Base-by-base conservation (phyloP, 2,329 filamentous ascomycete species). In the Knoxdaviesia proteae region DNA sequence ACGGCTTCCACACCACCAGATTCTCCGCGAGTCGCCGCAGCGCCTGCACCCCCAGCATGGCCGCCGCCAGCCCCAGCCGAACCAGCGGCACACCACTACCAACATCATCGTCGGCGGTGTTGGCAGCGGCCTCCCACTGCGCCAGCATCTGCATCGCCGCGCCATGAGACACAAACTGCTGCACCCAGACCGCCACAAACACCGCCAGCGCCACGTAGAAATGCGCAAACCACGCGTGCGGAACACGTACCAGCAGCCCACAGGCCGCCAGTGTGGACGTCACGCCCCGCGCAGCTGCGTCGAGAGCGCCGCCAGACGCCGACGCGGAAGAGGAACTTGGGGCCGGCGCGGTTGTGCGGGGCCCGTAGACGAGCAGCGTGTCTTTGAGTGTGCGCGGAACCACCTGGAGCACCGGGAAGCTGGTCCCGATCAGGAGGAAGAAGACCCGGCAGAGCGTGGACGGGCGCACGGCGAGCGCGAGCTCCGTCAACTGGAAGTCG, bases 151-250 rank as follows among this genome's bases (percentile, higher is more conserved):
- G 56, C 54, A 84, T 68, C 11, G 71, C 50, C 1, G 53, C 47
- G 1, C 81, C 80, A 46, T 62, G 57, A 31, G 53, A 59, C 30
- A 71, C 48, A 43, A 80, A 69, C 56, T 87, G 78, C 49, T 60
- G 58, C 0, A 67, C 71, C 84, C 87, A 94, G 56, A 87, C 80
- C 5, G 74, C 52, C 0, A 83, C 87, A 46, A 73, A 76, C 2
- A 63, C 54, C 5, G 86, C 61, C 4, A 83, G 88, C 34, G 76
- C 56, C 42, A 81, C 54, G 57, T 98, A 96, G 61, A 94, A 96
- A 51, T 90, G 81, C 38, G 68, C 70, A 58, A 96, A 96, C 77
- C 83, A 96, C 47, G 71, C 71, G 60, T 96, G 90, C 29, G 88
- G 86, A 34, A 94, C 79, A 54, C 73, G 71, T 49, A 61, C 60